Conservation (phyloP, 306 rosid genomes). For the Quercus wislizeni region DNA sequence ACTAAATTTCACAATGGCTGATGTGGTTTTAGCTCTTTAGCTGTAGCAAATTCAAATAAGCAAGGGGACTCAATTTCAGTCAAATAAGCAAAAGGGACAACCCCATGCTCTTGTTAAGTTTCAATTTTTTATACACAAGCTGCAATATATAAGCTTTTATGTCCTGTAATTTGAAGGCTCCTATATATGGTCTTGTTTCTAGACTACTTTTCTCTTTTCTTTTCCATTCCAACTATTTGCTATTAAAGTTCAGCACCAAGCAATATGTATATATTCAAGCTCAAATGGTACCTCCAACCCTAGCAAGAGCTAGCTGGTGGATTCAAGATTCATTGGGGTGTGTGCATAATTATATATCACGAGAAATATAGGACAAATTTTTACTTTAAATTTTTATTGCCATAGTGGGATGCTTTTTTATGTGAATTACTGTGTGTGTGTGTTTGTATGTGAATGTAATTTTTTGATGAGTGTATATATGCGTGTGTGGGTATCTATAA, state of each 20-base stretch:
- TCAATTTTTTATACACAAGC: neutral
- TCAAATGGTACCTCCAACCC: no score
- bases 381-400: neutral
- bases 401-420: neutral
- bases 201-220: neutral
- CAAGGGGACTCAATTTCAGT: neutral
- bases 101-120: neutral
- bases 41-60: neutral
- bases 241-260: neutral
- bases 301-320: no score
- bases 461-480: neutral
- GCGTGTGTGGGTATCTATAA: no score
- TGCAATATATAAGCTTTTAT: neutral
- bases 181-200: neutral
- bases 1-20: no score
- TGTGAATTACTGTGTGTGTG: no score
- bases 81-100: neutral
- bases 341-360: neutral
- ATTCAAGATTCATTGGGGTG: no score
- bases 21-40: neutral
- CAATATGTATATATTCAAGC: neutral
- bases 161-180: neutral
- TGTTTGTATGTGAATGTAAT: neutral
- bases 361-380: neutral
- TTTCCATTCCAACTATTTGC: neutral